Evolutionary conservation across 2,329 filamentous ascomycete genomes (phyloP).

Genomic region (Claviceps sp.): DNA sequence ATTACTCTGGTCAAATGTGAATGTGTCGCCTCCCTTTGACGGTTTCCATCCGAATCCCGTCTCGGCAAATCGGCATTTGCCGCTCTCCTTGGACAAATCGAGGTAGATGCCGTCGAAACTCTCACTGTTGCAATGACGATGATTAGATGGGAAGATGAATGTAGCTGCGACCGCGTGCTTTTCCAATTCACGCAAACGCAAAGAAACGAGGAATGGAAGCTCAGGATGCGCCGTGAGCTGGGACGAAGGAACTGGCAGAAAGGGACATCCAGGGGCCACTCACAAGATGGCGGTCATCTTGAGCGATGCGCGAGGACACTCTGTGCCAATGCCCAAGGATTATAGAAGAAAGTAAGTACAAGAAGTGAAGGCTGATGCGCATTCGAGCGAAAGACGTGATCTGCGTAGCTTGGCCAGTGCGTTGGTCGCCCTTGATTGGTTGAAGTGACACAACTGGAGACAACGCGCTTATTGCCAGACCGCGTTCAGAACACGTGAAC

Average conservation of each 20-base stretch:
- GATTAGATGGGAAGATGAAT: not conserved
- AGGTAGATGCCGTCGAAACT: slow-evolving; percentile 96
- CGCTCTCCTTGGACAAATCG: slow-evolving; percentile 82
- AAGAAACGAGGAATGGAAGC: not conserved
- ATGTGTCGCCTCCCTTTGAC: slow-evolving; percentile 72
- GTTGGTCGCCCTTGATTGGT: not conserved
- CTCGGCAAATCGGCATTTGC: slow-evolving; percentile 90
- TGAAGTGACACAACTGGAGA: not conserved
- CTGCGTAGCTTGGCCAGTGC: not conserved
- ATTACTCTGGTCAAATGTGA: slow-evolving; percentile 79
- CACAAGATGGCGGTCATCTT: slow-evolving; percentile 25
- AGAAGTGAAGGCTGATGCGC: not conserved
- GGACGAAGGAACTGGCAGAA: not conserved
- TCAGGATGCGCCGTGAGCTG: not conserved
- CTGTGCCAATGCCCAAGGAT: not conserved
- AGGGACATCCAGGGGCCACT: slow-evolving; percentile 8
- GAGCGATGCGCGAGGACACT: slow-evolving; percentile 2
- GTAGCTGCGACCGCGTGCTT: not conserved
- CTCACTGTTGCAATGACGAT: slow-evolving; percentile 39
- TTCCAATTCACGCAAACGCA: not conserved
- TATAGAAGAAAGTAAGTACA: not conserved
- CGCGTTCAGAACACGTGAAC: not conserved
- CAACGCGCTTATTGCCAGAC: slow-evolving; percentile 1
- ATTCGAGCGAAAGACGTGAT: not conserved
- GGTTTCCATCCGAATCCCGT: slow-evolving; percentile 94